Evolutionary conservation across 495 filamentous ascomycete species (phyloP), one percentile per base, ranked within the genome.

Genomic region (Penicillium pulvis): DNA sequence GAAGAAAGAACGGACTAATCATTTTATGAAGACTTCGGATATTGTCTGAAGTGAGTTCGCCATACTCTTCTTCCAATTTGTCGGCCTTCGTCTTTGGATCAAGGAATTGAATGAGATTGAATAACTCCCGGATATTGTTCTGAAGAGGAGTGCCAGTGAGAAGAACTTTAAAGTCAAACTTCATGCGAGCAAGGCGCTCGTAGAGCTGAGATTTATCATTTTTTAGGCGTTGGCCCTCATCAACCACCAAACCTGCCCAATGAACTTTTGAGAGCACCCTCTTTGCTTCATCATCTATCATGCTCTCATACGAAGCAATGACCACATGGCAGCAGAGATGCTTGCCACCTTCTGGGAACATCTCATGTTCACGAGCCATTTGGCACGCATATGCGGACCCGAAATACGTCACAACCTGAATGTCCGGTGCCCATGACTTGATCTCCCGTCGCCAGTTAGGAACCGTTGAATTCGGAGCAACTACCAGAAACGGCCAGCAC

Each of bases 371-470:
- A 41, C 74, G 82, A 0, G 91, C 84, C 31, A 93, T 79, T 17
- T 87, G 79, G 23, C 93, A 89, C 10, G 92, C 81, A 33, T 77
- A 76, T 23, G 79, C 77, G 19, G 85, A 85, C 36, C 95, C 95
- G 66, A 91, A 96, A 72, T 94, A 99, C 1, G 93, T 87, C 14
- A 97, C 93, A 5, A 95, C 92, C 20, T 92, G 85, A 20, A 98
- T 78, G 3, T 79, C 82, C 4, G 95, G 95, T 3, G 88, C 86
- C 95, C 95, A 99, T 64, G 85, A 85, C 75, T 97, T 93, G 68
- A 99, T 90, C 71, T 99, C 95, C 28, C 95, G 87, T 35, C 93
- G 87, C 94, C 95, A 99, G 66, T 99, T 99, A 4, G 93, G 85
- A 65, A 92, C 94, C 0, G 95, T 98, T 0, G 93, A 87, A 59